These are phyloP conservation scores for Lactarius evosmus DNA, from an alignment of 768 basidiomycete species.

Conservation along the genomic window DNA sequence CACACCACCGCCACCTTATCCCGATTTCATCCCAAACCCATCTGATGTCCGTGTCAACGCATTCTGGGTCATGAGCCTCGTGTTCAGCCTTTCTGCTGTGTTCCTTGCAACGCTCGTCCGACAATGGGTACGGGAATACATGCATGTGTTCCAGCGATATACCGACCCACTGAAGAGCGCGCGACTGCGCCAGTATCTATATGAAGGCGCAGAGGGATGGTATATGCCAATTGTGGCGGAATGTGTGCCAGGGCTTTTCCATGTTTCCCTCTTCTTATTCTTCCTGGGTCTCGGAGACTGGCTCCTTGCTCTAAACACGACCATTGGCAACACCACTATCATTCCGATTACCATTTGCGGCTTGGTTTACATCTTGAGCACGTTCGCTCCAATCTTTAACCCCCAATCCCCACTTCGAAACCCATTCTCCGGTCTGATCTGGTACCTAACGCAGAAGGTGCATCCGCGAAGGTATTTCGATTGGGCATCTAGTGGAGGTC, in stretches of 20 bases:
- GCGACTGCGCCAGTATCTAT: too few relatives aligned
- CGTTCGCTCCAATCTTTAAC: constrained; percentile 5
- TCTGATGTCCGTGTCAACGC: constrained; percentile 40
- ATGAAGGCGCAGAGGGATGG: too few relatives aligned
- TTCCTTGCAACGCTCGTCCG: constrained; percentile 46
- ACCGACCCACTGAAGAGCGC: too few relatives aligned
- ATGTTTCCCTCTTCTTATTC: too few relatives aligned
- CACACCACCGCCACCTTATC: not conserved
- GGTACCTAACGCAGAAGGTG: constrained; percentile 6
- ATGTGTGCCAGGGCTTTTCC: too few relatives aligned
- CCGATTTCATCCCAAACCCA: constrained; percentile 25
- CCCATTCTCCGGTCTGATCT: constrained; percentile 10
- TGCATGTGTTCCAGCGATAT: too few relatives aligned
- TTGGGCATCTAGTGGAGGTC: not conserved
- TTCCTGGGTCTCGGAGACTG: constrained; percentile 51
- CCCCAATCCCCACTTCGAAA: constrained; percentile 13
- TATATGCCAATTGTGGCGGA: too few relatives aligned
- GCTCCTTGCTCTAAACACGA: constrained; percentile 34
- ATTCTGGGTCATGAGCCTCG: constrained; percentile 40
- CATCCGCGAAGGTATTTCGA: not conserved
- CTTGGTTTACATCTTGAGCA: constrained; percentile 17
- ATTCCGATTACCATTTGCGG: constrained; percentile 15
- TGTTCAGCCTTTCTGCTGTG: constrained; percentile 42
- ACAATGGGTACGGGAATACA: too few relatives aligned
- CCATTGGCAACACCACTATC: constrained; percentile 6